Evolutionary conservation across 257 asterid species (phyloP).

Genomic region (Solanum paucissectum): DNA sequence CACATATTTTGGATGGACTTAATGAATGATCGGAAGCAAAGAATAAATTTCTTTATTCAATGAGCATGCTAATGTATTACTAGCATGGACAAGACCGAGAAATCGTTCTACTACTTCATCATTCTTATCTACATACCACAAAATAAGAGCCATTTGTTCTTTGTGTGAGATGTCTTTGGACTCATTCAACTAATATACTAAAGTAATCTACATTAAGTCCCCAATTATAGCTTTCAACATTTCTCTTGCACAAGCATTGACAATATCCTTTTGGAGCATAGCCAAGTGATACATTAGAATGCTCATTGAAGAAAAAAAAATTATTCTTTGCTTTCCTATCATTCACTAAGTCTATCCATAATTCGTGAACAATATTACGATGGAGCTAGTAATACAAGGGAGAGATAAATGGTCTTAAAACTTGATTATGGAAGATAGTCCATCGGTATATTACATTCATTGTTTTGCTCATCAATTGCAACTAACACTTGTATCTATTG

Average conservation of each 20-base stretch:
- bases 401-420: neutral
- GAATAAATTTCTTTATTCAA: neutral
- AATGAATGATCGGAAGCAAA: neutral
- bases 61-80: neutral
- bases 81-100: neutral
- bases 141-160: neutral
- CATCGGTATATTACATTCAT: neutral
- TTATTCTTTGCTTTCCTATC: neutral
- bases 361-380: neutral
- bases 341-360: neutral
- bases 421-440: neutral
- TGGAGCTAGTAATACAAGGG: neutral
- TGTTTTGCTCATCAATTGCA: neutral
- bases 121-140: neutral
- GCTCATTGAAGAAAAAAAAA: neutral
- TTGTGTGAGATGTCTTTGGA: neutral
- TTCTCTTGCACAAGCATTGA: neutral
- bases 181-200: neutral
- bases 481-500: neutral
- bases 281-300: neutral
- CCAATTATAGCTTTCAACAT: neutral
- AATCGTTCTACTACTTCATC: neutral
- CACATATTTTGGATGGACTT: neutral
- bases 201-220: neutral
- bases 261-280: neutral